These are phyloP conservation scores for Clonostachys byssicola DNA, from an alignment of 2,329 filamentous ascomycete species.

Conservation along the genomic window DNA sequence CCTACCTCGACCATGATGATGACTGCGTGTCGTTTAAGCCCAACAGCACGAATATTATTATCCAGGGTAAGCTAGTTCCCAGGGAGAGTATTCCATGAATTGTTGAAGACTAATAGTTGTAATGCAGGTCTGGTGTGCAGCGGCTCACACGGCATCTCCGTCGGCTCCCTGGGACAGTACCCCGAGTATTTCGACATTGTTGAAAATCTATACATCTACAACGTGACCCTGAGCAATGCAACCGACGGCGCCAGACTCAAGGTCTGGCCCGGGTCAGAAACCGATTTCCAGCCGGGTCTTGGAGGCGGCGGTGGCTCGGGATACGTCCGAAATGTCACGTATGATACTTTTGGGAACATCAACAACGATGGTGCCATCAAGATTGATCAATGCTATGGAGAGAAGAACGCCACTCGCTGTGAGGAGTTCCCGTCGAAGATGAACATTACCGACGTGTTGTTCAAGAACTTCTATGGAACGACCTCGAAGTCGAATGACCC, in stretches of 20 bases:
- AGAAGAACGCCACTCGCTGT: slow-evolving; percentile 3
- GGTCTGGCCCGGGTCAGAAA: slow-evolving; percentile 56
- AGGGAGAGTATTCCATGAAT: slow-evolving; percentile 15
- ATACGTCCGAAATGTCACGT: slow-evolving; percentile 56
- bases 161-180: slow-evolving; percentile 71
- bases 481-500: slow-evolving; percentile 19
- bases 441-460: slow-evolving; percentile 17
- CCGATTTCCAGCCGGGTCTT: slow-evolving; percentile 49
- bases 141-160: slow-evolving; percentile 67
- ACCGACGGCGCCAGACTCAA: slow-evolving; percentile 68
- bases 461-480: slow-evolving; percentile 19
- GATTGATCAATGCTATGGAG: slow-evolving; percentile 18
- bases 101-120: no score
- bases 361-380: slow-evolving; percentile 43
- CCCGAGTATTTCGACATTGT: slow-evolving; percentile 61
- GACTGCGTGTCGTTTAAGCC: slow-evolving; percentile 74
- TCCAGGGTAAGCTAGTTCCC: slow-evolving; percentile 38
- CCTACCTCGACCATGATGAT: slow-evolving; percentile 59
- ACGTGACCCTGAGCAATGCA: slow-evolving; percentile 54
- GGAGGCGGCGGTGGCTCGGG: slow-evolving; percentile 57
- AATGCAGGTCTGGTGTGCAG: slow-evolving; percentile 61
- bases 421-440: slow-evolving; percentile 8
- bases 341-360: slow-evolving; percentile 49
- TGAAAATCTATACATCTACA: slow-evolving; percentile 63
- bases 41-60: slow-evolving; percentile 64